Evolutionary conservation across 106 monocot species (phyloP), one percentile per base, ranked within the genome.

Genomic region (Apostasia shenzhenica): DNA sequence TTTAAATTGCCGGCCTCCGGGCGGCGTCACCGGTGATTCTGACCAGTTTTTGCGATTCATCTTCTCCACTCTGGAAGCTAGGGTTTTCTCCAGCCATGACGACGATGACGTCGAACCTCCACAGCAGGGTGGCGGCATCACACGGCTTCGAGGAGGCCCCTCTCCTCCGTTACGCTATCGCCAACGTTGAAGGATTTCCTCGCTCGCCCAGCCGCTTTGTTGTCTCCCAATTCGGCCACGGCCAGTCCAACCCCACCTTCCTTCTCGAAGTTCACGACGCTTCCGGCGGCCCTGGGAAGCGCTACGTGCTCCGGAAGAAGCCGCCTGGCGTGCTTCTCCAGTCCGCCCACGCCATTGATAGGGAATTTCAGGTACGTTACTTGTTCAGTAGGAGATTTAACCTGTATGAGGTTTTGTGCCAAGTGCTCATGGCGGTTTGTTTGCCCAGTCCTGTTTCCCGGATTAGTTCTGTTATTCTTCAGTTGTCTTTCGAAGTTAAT

Each of bases 241-340:
- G 97, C 70, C 92, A 97, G 71, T 97, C 97, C 56, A 97, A 97
- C 72, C 97, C 97, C 48, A 97, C 97, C 47, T 97, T 87, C 72
- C 81, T 87, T n/a, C 78, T 97, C 64, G 79, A 97, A 61, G 84
- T 66, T 64, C 51, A 45, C n/a, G 42, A 44, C 6, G 79, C 48
- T 41, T 37, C 57, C 12, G 38, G 55, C 0, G 73, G 66, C 8
- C 62, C 37, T 37, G 74, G 81, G 7, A 85, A 76, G 75, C 77
- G 82, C 52, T 97, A 92, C 61, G 97, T 97, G 40, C 80, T 97
- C 57, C 66, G 97, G 77, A 97, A 97, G 97, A 97, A 97, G 82
- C 97, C 97, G 1, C 70, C 81, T 3, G 92, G 97, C 0, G 72
- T 70, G 45, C 50, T 97, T 58, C 87, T 97, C 45, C 72, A 84